Evolutionary conservation across 805 yeast species (phyloP), one percentile per base, ranked within the genome.

Genomic region (Pichia nakasei): DNA sequence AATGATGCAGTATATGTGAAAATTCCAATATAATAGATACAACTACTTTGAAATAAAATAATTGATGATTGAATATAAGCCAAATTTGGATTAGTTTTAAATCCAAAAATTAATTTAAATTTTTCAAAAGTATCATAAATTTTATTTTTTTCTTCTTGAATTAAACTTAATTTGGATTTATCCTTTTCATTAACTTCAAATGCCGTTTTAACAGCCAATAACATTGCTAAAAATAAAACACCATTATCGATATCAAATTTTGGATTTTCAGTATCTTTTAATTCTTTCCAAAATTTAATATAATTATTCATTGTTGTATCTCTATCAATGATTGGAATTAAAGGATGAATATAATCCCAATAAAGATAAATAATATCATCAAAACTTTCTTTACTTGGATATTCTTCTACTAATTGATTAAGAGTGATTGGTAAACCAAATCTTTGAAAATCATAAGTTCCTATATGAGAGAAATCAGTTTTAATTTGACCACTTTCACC

Each of bases 311-410:
- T 35, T 4, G 46, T 39, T 2, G 15, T 24, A 9, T 33, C 39
- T 39, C 34, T 39, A 38, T 49, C 46, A 19, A 49, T 31, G 4
- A 49, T 22, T 2, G 52, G 52, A 17, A 49, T 41, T 17, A 49
- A 17, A 9, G 50, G 50, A 35, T 49, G 47, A 11, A 49, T 31
- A 24, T 39, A 32, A 15, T 42, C 42, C 52, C 52, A 49, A 37
- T 42, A 47, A 7, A 45, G 12, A n/a, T 40, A 24, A 15, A 49
- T 38, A 7, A 22, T 31, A 15, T 36, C 42, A 41, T 49, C 52
- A 34, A 45, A 45, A 22, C 36, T 44, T 18, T 31, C 22, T 24
- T 41, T 49, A 20, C 32, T 19, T 2, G 50, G 52, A 20, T 44
- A 49, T 24, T 42, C 46, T 1, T 22, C 8, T 12, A 45, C 21